These are phyloP conservation scores for Hortaea werneckii DNA, from an alignment of 2,329 filamentous ascomycete genomes.

Conservation along the genomic window DNA sequence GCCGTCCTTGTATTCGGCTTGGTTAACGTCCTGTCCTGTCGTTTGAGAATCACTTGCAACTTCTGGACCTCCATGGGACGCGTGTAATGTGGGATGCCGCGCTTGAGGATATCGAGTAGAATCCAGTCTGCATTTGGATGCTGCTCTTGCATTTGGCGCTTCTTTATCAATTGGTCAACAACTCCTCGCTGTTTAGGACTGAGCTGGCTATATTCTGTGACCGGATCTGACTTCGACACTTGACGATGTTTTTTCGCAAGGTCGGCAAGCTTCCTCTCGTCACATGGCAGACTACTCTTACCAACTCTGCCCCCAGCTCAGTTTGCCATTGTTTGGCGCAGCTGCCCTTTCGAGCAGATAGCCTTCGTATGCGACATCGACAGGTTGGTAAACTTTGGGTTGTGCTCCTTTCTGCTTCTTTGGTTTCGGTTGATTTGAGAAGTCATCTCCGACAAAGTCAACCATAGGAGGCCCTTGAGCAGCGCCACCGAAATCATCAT, in stretches of 20 bases:
- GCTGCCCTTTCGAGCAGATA: slow-evolving; percentile 4
- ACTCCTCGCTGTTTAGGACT: slow-evolving; percentile 7
- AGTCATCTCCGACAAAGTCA: neutral
- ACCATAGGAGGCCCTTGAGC: neutral
- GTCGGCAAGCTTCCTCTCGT: slow-evolving; percentile 3
- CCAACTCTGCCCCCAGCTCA: slow-evolving; percentile 7
- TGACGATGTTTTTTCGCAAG: slow-evolving; percentile 3
- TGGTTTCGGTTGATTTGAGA: neutral
- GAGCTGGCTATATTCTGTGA: slow-evolving; percentile 2
- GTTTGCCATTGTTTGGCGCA: neutral
- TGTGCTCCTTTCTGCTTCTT: neutral
- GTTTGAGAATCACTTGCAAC: slow-evolving; percentile 6
- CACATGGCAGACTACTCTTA: slow-evolving; percentile 4
- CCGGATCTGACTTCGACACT: slow-evolving; percentile 1
- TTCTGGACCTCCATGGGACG: slow-evolving; percentile 1
- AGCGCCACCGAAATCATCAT: too few species aligned
- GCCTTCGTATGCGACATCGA: slow-evolving; percentile 4
- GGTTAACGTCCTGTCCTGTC: neutral
- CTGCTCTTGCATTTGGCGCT: slow-evolving; percentile 6
- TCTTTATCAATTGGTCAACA: slow-evolving; percentile 7
- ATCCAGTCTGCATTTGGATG: slow-evolving; percentile 8
- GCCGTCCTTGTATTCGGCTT: slow-evolving; percentile 1
- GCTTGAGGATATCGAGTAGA: slow-evolving; percentile 5
- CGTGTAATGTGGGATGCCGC: neutral
- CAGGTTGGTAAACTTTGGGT: neutral